Evolutionary conservation across 179 eudicot genomes (phyloP), one percentile per base, ranked within the genome.

Genomic region (Spinacia oleracea): DNA sequence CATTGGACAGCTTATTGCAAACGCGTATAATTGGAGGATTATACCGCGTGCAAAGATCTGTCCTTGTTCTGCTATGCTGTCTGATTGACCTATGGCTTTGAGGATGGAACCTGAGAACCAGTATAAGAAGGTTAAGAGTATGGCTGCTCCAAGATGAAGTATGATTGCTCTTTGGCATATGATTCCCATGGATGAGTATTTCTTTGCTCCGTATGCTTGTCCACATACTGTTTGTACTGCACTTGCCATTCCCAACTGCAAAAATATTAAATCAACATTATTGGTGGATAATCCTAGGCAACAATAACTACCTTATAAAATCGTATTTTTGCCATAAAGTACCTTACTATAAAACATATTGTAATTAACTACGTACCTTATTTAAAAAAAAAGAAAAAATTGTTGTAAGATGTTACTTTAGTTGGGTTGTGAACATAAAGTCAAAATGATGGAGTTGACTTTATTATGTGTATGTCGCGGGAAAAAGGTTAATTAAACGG

Each of bases 181-280:
- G 62, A 91, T 75, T n/a, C 95, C 95, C 87, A 91, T 71, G 9
- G 91, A 78, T 27, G 84, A 53, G 63, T 82, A 84, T 69, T 86
- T 81, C 81, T 84, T 89, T 12, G 93, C 95, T 12, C 95, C 93
- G 46, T 88, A 89, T 12, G 95, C 93, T 82, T 91, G 95, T 4
- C 95, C 93, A 31, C 95, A 91, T 18, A 91, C 95, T 4, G 95
- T 91, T 79, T 89, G 93, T 45, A 89, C 95, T 16, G 95, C 93
- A 74, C 93, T 91, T 2, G 95, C 90, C 93, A 91, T 91, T 34
- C 95, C 95, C 82, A 91, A 75, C 95, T 91, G 87, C 27, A 59
- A 40, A 70, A 70, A 48, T 55, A 42, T 35, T 16, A 6, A 58
- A 70, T 25, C 72, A 60, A 60, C 5, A 8, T 11, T 25, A 11